Base-by-base conservation (phyloP, 2,329 filamentous ascomycete species). In the Hortaea sp. region DNA sequence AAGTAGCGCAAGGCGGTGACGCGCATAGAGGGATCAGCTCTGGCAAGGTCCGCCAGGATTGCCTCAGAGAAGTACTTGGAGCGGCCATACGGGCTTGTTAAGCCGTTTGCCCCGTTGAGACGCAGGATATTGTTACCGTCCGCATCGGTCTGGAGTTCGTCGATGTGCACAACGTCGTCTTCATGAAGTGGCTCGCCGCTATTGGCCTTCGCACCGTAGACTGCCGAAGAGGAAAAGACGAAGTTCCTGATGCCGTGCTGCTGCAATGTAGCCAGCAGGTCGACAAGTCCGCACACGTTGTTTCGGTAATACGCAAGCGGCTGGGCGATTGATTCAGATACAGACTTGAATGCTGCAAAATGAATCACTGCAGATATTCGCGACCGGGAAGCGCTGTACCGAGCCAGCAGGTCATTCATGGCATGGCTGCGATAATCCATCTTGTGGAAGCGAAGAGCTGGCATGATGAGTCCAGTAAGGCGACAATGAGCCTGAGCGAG, bases 61-160 rank as follows among this genome's bases (percentile, higher is more conserved):
- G 78, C 78, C 58, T 83, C 81, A 49, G 77, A 78, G 64, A 84
- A 79, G 69, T 78, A 83, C 61, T 84, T 84, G 2, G 79, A 78
- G 44, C 80, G 72, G 12, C 79, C 80, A 56, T 84, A 84, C 1
- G 80, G 79, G 54, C 77, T 81, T 10, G 78, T 81, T 48, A 83
- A 70, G 7, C 79, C 77, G 11, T 71, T 67, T 30, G 70, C 74
- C 9, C 76, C 76, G 9, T 73, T 68, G 35, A 70, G 59, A 6
- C 47, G 49, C 12, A 51, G 29, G 69, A 64, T 7, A 43, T 71
- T 64, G 2, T 63, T 43, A 5, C 73, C 74, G 10, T 69, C 53
- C 32, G 69, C 60, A 41, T 73, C 39, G 9, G 9, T 10, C 9
- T 27, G 10, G 10, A 11, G 9, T 11, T 11, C 20, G 10, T 10